Conservation (phyloP, 192 early-diverging fungal genomes). For the Gigaspora rosea region DNA sequence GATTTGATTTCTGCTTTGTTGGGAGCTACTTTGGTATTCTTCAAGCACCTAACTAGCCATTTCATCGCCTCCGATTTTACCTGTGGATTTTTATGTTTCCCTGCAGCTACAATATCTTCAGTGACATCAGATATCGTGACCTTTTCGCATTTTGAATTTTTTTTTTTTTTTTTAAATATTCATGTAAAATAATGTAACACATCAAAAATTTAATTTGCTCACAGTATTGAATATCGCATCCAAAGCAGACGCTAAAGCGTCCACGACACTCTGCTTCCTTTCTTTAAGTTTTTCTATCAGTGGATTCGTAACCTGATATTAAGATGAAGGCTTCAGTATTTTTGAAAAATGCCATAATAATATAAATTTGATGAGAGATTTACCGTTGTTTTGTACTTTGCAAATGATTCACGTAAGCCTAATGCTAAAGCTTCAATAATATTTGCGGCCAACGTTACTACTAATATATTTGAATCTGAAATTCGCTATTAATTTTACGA, state of each 20-base stretch:
- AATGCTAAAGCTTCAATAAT: constrained; percentile 79
- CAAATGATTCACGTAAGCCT: constrained; percentile 79
- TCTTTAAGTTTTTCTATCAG: constrained; percentile 95
- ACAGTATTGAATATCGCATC: constrained; percentile 82
- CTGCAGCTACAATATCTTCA: constrained; percentile 71
- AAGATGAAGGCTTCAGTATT: constrained; percentile 2
- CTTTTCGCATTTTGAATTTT: constrained; percentile 24
- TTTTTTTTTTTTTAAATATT: neutral
- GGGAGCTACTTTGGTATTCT: constrained; percentile 68
- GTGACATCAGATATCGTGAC: constrained; percentile 64
- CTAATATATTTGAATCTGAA: constrained; percentile 86
- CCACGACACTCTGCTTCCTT: constrained; percentile 86
- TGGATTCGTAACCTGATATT: constrained; percentile 57
- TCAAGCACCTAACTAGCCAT: constrained; percentile 75
- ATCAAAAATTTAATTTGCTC: constrained; percentile 16
- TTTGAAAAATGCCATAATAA: neutral
- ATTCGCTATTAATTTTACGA: constrained; percentile 53
- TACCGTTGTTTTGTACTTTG: constrained; percentile 73
- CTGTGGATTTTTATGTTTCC: constrained; percentile 93
- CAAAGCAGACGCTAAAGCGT: constrained; percentile 76
- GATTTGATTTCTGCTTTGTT: constrained; percentile 80
- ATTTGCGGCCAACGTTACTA: constrained; percentile 78
- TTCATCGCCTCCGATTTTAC: constrained; percentile 76
- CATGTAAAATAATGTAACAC: neutral
- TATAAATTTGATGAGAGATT: neutral